Evolutionary conservation across 2,329 filamentous ascomycete genomes (phyloP), one percentile per base, ranked within the genome.

Genomic region (Podosphaera fusca): DNA sequence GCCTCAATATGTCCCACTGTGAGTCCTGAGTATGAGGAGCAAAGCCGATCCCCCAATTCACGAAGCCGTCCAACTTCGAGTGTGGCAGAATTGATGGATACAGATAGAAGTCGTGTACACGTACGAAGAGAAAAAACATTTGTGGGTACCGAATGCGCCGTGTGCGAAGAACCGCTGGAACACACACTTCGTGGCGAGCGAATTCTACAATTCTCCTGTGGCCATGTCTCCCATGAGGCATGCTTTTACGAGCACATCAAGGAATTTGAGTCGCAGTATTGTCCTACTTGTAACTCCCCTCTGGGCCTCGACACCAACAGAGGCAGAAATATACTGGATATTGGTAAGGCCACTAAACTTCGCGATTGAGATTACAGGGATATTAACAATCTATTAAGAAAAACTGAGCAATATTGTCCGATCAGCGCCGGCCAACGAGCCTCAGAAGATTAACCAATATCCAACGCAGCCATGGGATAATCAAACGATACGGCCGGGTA

Each of bases 221-320:
- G 83, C n/a, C 92, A 98, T 70, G 90, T 98, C 59, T 88, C 90
- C 9, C 92, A 98, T 68, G 92, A 96, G 70, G 92, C 90, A 40
- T 98, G 92, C 71, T 96, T 98, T 68, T 96, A 96, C 72, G 92
- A 98, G 70, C 95, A 94, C 68, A 94, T 98, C 64, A 85, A 87
- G 66, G 90, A 95, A 67, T 85, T 90, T 59, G 89, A 96, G 63
- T 86, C 86, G 56, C 88, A 96, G 66, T 89, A 87, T 66, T 98
- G 92, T 70, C 92, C 92, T 34, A 85, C 86, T 62, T 98, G 92
- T 70, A 85, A 95, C 73, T 85, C 89, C 61, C 88, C 92, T 29
- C 73, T 98, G 56, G 87, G 89, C 60, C 74, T 98, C 49, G 92
- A 98, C 71, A 84, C 88, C 5, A 95, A 87, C 68, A 80, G 92